These are phyloP conservation scores for Sordariomycetes sp. DNA, from an alignment of 2,329 filamentous ascomycete species.

Conservation along the genomic window DNA sequence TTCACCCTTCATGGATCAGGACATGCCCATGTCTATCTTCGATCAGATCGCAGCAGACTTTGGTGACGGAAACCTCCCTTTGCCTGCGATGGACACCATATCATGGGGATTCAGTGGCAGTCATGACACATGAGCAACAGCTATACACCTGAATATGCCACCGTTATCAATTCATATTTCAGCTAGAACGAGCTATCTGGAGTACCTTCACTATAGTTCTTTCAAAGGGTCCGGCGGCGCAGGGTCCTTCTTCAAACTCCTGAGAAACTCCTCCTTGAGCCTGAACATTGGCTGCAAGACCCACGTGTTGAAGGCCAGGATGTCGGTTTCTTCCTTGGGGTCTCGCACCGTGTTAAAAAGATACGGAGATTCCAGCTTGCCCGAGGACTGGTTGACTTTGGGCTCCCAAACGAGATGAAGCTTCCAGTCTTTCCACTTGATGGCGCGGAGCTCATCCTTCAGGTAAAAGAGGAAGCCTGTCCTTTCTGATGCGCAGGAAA, in stretches of 20 bases:
- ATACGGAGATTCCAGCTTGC: slow-evolving; percentile 20
- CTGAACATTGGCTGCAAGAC: slow-evolving; percentile 19
- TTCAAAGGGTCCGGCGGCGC: slow-evolving; percentile 21
- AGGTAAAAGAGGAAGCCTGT: slow-evolving; percentile 23
- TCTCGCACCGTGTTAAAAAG: slow-evolving; percentile 19
- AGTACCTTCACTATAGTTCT: too few species aligned
- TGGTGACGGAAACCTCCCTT: too few species aligned
- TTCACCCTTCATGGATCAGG: too few species aligned
- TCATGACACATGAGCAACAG: too few species aligned
- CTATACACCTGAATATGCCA: too few species aligned
- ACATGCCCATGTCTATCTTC: too few species aligned
- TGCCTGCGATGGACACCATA: too few species aligned
- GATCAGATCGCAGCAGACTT: too few species aligned
- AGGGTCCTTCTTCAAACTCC: slow-evolving; percentile 17
- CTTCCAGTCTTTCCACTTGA: slow-evolving; percentile 27
- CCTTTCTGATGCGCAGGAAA: too few species aligned
- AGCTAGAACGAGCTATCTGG: too few species aligned
- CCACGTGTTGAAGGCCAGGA: slow-evolving; percentile 21
- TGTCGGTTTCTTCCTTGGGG: slow-evolving; percentile 22
- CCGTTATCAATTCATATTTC: too few species aligned
- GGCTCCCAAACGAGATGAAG: slow-evolving; percentile 23
- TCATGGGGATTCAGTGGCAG: too few species aligned
- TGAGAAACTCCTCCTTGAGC: slow-evolving; percentile 13
- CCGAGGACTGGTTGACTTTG: slow-evolving; percentile 20
- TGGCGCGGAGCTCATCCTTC: slow-evolving; percentile 21